Evolutionary conservation across 257 asterid genomes (phyloP), one percentile per base, ranked within the genome.

Genomic region (Agastache rugosa): DNA sequence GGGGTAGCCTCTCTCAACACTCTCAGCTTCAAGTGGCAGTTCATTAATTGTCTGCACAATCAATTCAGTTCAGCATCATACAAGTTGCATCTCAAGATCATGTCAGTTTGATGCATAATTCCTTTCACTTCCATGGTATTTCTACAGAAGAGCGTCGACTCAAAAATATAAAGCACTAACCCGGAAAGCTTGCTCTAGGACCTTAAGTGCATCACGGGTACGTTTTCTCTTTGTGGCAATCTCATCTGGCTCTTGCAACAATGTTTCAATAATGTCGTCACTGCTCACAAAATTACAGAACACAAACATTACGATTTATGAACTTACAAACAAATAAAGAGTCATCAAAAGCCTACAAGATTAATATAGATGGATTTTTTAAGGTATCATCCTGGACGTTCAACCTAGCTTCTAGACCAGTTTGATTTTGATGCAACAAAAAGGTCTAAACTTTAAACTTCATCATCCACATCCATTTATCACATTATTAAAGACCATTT

Each of bases 211-310:
- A 67, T 95, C 98, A 11, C 90, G 89, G 65, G 96, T 86, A 56
- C 87, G 96, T 81, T 90, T 95, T 81, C 99, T 88, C 87, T 87
- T 92, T 68, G 67, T 72, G 15, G 97, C 79, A 54, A 95, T 59
- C 85, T 95, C 99, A 62, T 88, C 93, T 63, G 98, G 99, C 81
- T 95, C 99, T 75, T 83, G 97, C 84, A 95, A 78, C 93, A 95
- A 82, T 79, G 92, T 95, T 77, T 92, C 99, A 39, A 92, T 82
- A 82, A 91, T 69, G 81, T 89, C 82, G 71, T 92, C 99, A 80
- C 99, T 95, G 86, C 63, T 54, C 80, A 70, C 68, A 67, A 58
- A 72, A 69, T 41, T 23, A 53, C 55, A 55, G 53, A 20, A 73
- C 17, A 69, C 27, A 53, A 78, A 6, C 75, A 77, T 20, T 17